phyloP scores from a whole-genome alignment of 805 yeast species.

The Blastobotrys chiropterorum region DNA sequence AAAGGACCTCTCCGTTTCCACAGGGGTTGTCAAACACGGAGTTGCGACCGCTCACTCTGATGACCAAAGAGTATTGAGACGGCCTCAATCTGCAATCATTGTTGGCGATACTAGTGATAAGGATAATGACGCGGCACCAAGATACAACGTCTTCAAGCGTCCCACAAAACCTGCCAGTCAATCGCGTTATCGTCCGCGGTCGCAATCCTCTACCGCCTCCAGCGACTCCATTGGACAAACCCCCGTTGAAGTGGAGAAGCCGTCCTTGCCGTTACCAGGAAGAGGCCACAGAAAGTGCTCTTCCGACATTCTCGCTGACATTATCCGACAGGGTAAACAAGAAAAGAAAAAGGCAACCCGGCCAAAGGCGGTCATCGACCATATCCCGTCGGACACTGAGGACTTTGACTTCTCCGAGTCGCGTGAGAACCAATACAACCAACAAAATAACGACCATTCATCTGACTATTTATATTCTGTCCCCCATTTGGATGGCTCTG shows the following conservation, averaged over 20 bases:
- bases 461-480: background rate
- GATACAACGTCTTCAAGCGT: background rate
- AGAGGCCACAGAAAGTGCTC: background rate
- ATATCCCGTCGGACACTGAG: background rate
- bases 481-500: background rate
- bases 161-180: background rate
- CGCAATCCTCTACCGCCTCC: background rate
- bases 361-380: background rate
- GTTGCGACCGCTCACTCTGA: background rate
- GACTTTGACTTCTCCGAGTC: background rate
- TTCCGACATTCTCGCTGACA: background rate
- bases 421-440: background rate
- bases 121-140: background rate
- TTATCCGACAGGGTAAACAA: background rate
- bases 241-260: background rate
- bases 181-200: background rate
- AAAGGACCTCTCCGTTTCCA: background rate
- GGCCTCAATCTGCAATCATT: background rate
- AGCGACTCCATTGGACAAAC: background rate
- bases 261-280: background rate
- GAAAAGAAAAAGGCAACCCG: background rate
- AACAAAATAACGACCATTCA: background rate
- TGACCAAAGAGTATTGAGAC: background rate
- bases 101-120: background rate
- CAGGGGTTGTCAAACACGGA: constrained; percentile 1